phyloP scores from a whole-genome alignment of 1,284 basidiomycete genomes.

The Tylopilus orsonianus region DNA sequence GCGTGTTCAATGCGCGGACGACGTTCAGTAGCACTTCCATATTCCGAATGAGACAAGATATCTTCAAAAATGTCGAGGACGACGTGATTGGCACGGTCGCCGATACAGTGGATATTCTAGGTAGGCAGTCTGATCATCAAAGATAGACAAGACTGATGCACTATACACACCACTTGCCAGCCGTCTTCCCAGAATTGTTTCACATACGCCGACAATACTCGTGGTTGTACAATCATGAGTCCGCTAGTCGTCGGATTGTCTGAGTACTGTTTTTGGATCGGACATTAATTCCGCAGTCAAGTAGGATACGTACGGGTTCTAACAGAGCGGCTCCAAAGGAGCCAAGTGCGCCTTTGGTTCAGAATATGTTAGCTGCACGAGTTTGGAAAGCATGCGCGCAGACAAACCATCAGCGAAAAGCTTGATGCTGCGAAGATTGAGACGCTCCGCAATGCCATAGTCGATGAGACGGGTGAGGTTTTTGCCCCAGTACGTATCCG shows the following conservation, averaged over 20 bases:
- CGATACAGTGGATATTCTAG: conserved; percentile 89
- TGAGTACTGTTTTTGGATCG: conserved; percentile 51
- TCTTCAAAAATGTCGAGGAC: conserved; percentile 80
- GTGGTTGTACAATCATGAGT: conserved; percentile 60
- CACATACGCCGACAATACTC: conserved; percentile 56
- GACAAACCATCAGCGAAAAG: conserved; percentile 72
- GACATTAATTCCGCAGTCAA: neutral
- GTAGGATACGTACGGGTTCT: conserved; percentile 46
- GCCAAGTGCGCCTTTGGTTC: conserved; percentile 72
- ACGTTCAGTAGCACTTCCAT: conserved; percentile 42
- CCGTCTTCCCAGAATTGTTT: conserved; percentile 64
- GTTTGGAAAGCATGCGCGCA: neutral
- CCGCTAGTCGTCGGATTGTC: conserved; percentile 75
- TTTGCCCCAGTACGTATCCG: conserved; percentile 65
- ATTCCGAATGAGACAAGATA: conserved; percentile 32
- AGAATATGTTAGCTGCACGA: conserved; percentile 6
- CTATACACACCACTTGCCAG: conserved; percentile 71
- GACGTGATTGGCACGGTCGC: conserved; percentile 83
- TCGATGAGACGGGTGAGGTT: conserved; percentile 60
- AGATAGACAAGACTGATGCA: neutral
- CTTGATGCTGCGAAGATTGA: conserved; percentile 80
- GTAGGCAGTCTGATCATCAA: neutral
- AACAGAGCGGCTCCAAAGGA: conserved; percentile 90
- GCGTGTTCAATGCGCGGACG: conserved; percentile 89
- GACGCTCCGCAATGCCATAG: conserved; percentile 59